A percentile compares a stretch with the other conserved stretches of the same genome.
Conservation (phyloP, 108 stramenopile species). For the Nitzschia sp. region DNA sequence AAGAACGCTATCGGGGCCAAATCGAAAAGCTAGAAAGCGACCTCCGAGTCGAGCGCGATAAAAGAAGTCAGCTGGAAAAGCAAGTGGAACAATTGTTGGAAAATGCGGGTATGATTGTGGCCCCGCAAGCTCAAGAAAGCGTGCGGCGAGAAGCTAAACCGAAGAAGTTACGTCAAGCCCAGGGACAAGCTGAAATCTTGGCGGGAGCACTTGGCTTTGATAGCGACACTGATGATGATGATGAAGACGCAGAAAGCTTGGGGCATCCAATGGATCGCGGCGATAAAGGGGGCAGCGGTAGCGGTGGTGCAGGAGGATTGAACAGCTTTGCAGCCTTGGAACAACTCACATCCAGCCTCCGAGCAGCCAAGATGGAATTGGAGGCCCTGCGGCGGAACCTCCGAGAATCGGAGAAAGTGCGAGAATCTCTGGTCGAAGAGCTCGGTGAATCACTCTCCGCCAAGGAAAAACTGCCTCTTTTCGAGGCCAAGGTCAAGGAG, state of each 20-base stretch:
- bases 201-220: slow-evolving; percentile 61
- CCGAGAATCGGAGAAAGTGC: slow-evolving; percentile 56
- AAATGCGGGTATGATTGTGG: slow-evolving; percentile 39
- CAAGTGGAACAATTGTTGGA: slow-evolving; percentile 66
- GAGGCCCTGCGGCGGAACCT: slow-evolving; percentile 56
- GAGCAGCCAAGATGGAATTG: slow-evolving; percentile 62
- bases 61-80: slow-evolving; percentile 53
- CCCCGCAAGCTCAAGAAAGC: slow-evolving; percentile 4
- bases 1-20: slow-evolving; percentile 73
- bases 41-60: slow-evolving; percentile 57
- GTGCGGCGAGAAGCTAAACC: slow-evolving; percentile 32
- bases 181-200: slow-evolving; percentile 74
- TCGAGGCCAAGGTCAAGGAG: slow-evolving; percentile 67
- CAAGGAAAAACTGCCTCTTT: slow-evolving; percentile 66
- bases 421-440: slow-evolving; percentile 60
- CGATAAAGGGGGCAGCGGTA: not conserved
- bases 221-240: slow-evolving; percentile 55
- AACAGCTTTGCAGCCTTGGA: slow-evolving; percentile 76
- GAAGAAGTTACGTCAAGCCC: slow-evolving; percentile 55
- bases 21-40: slow-evolving; percentile 61
- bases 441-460: slow-evolving; percentile 57
- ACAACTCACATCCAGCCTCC: slow-evolving; percentile 68
- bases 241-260: slow-evolving; percentile 30
- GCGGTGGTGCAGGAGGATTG: not conserved
- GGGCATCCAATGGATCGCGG: slow-evolving; percentile 27